Evolutionary conservation across 163 green algal genomes (phyloP).

Genomic region (Chlamydomonas reinhardtii): DNA sequence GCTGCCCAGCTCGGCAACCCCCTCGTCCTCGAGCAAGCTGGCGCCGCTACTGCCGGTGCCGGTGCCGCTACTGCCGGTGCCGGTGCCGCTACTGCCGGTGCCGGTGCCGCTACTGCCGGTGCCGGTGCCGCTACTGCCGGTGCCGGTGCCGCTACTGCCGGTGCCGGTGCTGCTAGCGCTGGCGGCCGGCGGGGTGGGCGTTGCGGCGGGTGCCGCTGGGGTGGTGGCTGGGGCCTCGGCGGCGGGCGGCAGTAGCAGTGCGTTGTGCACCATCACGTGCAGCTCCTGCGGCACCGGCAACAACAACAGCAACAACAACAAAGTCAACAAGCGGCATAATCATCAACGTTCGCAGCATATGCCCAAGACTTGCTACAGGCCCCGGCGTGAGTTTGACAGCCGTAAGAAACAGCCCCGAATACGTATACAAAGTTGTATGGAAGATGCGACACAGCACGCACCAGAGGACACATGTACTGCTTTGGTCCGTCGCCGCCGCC

Average conservation of each 20-base stretch:
- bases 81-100: not conserved
- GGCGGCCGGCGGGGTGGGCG: too few species aligned
- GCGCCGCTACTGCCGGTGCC: not conserved
- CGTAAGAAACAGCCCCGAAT: too few species aligned
- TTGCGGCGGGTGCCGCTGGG: too few species aligned
- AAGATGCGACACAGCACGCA: too few species aligned
- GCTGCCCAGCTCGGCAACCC: not conserved
- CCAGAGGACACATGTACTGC: conserved; percentile 31
- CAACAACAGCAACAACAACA: too few species aligned
- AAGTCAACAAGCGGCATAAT: too few species aligned
- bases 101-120: too few species aligned
- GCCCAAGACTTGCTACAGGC: too few species aligned
- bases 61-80: not conserved
- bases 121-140: too few species aligned
- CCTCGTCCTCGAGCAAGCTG: not conserved
- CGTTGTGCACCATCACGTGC: conserved; percentile 37
- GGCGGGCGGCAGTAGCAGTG: not conserved
- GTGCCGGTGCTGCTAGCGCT: not conserved
- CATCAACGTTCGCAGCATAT: too few species aligned
- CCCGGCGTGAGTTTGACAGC: too few species aligned
- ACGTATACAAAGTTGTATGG: too few species aligned
- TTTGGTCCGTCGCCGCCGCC: not conserved
- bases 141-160: not conserved
- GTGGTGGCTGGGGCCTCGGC: not conserved
- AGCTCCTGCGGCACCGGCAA: conserved; percentile 21